Percentiles rank a stretch among this genome's conserved stretches.
These are phyloP conservation scores for Solanum ossicruentum DNA, from an alignment of 257 asterid genomes.

Conservation along the genomic window DNA sequence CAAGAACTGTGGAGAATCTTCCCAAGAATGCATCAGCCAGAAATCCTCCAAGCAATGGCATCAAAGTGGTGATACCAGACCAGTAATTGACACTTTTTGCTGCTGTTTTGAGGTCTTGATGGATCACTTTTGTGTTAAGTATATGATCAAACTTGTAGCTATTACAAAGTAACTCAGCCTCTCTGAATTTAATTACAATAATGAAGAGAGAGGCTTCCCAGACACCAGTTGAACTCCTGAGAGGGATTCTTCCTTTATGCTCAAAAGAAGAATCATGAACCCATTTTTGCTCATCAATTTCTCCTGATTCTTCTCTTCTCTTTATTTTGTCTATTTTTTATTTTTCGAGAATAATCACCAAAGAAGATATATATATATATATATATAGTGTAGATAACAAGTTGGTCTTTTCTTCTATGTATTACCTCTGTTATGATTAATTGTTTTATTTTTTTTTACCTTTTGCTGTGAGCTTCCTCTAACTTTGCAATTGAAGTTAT, in stretches of 20 bases:
- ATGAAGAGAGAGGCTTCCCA: conserved; percentile 92
- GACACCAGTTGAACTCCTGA: conserved; percentile 65
- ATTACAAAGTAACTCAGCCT: background rate
- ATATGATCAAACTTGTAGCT: background rate
- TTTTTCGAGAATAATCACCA: background rate
- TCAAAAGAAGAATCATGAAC: conserved; percentile 66
- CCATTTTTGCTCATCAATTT: conserved; percentile 49
- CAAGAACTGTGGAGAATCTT: background rate
- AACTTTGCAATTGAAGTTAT: background rate
- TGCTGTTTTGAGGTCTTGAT: background rate
- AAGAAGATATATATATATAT: background rate
- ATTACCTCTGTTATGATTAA: background rate
- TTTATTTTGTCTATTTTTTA: conserved; percentile 18
- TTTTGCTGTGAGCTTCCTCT: background rate
- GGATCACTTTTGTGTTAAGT: background rate
- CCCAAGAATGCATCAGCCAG: background rate
- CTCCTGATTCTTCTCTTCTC: conserved; percentile 17
- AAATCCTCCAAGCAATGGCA: background rate
- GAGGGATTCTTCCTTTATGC: conserved; percentile 59
- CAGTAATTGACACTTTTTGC: background rate
- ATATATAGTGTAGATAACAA: background rate
- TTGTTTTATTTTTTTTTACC: background rate
- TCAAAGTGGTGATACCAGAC: background rate
- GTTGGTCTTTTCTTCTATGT: background rate
- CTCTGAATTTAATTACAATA: conserved; percentile 16